phyloP scores from a whole-genome alignment of 805 yeast species.

The Isabelozyma pseudorhagii region DNA sequence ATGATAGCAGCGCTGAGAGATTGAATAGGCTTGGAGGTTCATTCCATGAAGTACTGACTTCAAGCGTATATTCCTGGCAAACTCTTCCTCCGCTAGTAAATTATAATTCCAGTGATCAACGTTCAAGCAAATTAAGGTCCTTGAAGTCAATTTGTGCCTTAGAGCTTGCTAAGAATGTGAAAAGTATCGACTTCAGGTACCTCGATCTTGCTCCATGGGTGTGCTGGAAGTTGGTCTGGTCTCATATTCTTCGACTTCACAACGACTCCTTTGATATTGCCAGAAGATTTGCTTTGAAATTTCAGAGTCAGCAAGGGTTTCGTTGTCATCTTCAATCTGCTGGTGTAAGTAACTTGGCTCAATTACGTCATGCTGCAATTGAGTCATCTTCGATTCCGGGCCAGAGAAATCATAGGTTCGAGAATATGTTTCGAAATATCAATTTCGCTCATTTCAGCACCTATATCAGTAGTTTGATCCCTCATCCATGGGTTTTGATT shows the following conservation, averaged over 20 bases:
- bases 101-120: neutral
- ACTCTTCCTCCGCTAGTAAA: neutral
- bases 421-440: slow-evolving; percentile 31
- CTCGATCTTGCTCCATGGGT: slow-evolving; percentile 23
- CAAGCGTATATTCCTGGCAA: neutral
- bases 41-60: neutral
- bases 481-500: slow-evolving; percentile 17
- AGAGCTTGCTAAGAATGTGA: slow-evolving; percentile 25
- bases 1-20: neutral
- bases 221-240: slow-evolving; percentile 34
- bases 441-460: slow-evolving; percentile 16
- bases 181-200: slow-evolving; percentile 13
- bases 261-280: slow-evolving; percentile 30
- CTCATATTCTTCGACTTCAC: slow-evolving; percentile 15
- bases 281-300: slow-evolving; percentile 21
- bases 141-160: slow-evolving; percentile 23
- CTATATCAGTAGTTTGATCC: slow-evolving; percentile 13
- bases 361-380: neutral
- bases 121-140: neutral
- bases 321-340: slow-evolving; percentile 16
- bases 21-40: neutral
- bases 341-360: neutral
- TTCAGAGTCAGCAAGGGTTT: slow-evolving; percentile 15
- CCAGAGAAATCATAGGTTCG: slow-evolving; percentile 26
- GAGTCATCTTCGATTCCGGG: slow-evolving; percentile 6